Base-by-base conservation (phyloP, 805 yeast species). In the Suhomyces tanzawaensis region DNA sequence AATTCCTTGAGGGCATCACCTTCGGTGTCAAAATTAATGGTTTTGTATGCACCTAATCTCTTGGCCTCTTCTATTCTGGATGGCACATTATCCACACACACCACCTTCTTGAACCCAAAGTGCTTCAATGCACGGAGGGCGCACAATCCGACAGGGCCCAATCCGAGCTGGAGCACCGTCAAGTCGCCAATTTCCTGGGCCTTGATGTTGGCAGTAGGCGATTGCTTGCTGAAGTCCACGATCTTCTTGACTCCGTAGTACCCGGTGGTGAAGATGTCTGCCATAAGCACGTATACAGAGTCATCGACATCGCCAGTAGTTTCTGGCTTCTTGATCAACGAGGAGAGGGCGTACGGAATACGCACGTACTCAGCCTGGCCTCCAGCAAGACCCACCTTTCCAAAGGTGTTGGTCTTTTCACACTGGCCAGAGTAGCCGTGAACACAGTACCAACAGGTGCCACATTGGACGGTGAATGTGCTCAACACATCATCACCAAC, bases 211-310 rank as follows among this genome's bases (percentile, higher is more conserved):
- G 56, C 49, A 3, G 67, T 50, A 19, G 59, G 52, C 14, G 59
- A 57, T 19, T 59, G 57, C 29, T 66, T 58, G 30, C 65, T 60
- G 41, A 56, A 64, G 43, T 69, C 69, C 31, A 72, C 52, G 42
- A 73, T 71, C 47, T 77, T 76, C 41, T 69, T 66, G 8, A 73
- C 81, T 24, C 82, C 82, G 44, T 68, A 72, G 57, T 74, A 79
- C 0, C 82, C 85, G 1, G 85, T 79, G 29, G 80, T 76, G 58
- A 79, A 79, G 36, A 79, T 79, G 53, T 79, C 84, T 11, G 82
- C 78, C 81, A 79, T 74, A 44, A 79, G 52, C 4, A 78, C 71
- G 22, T 77, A 70, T 7, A 73, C 66, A 3, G 69, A 53, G 41
- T 73, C 76, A 40, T 72, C 70, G 17, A 58, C 53, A 4, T 14